These are phyloP conservation scores for Amaranthus tricolor DNA, from an alignment of 179 eudicot species.

Conservation along the genomic window DNA sequence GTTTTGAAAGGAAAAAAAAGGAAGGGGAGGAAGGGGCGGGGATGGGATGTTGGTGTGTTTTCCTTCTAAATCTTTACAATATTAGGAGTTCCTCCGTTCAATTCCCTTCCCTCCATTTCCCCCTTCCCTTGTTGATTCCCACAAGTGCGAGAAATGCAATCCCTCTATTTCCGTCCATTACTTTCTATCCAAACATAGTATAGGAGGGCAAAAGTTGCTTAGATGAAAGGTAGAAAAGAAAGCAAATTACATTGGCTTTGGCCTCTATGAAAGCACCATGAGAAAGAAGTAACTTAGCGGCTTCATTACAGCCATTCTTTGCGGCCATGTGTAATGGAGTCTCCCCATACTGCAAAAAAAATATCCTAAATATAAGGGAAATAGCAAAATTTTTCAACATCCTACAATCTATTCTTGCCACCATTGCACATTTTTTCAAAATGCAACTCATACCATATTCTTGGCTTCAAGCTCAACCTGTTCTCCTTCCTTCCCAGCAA, in stretches of 20 bases:
- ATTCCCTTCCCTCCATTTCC: no score
- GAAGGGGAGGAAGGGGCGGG: no score
- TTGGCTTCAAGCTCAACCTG: constrained; percentile 82
- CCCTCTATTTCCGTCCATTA: no score
- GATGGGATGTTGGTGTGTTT: no score
- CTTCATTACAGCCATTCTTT: constrained; percentile 88
- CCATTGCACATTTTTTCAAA: neutral
- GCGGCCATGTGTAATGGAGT: constrained; percentile 99
- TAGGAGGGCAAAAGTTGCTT: no score
- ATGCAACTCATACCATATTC: constrained; percentile 65
- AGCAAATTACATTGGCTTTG: constrained; percentile 73
- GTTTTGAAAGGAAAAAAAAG: no score
- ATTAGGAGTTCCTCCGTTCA: no score
- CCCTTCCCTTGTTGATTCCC: no score
- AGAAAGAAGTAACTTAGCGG: constrained; percentile 84
- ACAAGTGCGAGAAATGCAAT: no score
- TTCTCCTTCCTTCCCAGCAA: constrained; percentile 62
- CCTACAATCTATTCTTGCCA: neutral
- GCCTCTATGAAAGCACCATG: constrained; percentile 86
- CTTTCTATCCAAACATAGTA: no score
- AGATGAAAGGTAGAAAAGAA: neutral
- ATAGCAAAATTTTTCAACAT: neutral
- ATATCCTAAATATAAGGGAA: constrained; percentile 1
- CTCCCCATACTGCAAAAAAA: constrained; percentile 81
- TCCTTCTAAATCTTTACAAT: no score